A percentile compares a stretch with the other conserved stretches of the same genome.
Conservation (phyloP, 305 asterid species). For the Solanum aculeatissimum region DNA sequence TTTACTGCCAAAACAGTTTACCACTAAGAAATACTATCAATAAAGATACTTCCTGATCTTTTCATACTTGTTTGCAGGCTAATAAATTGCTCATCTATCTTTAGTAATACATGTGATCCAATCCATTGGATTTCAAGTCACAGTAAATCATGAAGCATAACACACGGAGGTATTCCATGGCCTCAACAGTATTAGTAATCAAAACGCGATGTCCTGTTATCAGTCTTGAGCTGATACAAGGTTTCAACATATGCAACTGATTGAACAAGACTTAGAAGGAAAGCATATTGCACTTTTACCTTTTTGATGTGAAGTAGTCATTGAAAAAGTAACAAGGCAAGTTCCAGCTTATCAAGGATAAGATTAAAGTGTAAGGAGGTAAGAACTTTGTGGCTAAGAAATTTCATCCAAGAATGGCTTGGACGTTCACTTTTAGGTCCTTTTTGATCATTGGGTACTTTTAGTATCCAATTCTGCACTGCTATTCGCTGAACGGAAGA, state of each 20-base stretch:
- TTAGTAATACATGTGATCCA: not conserved
- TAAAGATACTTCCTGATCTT: not conserved
- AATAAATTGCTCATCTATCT: not conserved
- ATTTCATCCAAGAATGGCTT: not conserved
- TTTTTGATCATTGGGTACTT: not conserved
- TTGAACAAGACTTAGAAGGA: not conserved
- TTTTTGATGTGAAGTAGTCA: not conserved
- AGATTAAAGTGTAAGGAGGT: not conserved
- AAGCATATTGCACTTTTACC: not conserved
- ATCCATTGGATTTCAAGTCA: not conserved
- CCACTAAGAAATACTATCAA: not conserved
- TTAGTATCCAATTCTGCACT: slow-evolving; percentile 1
- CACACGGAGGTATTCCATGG: not conserved
- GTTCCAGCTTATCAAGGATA: not conserved
- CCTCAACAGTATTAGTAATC: not conserved
- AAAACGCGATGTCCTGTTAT: not conserved
- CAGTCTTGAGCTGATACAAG: not conserved
- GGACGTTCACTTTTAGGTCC: not conserved
- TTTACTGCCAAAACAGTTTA: not conserved
- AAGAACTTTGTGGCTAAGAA: not conserved
- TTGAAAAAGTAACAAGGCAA: not conserved
- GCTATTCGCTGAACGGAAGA: not conserved
- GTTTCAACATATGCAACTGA: not conserved
- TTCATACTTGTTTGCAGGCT: not conserved
- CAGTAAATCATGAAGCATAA: not conserved